These are phyloP conservation scores for Malus hybrid DNA, from an alignment of 331 rosid genomes.

Conservation along the genomic window DNA sequence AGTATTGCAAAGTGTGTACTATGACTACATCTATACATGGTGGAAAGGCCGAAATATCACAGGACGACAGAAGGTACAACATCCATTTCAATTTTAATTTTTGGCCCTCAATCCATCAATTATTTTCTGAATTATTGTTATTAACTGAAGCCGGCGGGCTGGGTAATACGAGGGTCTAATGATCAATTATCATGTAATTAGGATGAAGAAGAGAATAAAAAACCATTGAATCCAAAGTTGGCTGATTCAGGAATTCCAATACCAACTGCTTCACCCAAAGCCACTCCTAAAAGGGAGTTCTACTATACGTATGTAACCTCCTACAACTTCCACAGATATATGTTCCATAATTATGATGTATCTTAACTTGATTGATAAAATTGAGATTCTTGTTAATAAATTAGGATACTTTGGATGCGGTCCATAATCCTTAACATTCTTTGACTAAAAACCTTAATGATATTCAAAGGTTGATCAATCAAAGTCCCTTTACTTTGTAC, in stretches of 20 bases:
- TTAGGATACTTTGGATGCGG: too few relatives aligned
- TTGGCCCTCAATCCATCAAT: background rate
- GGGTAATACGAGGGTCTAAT: background rate
- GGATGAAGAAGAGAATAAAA: slow-evolving; percentile 47
- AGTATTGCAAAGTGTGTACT: slow-evolving; percentile 70
- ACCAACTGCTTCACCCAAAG: slow-evolving; percentile 31
- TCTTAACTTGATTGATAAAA: background rate
- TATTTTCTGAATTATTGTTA: background rate
- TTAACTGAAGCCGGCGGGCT: background rate
- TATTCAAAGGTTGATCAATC: too few relatives aligned
- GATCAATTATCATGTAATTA: background rate
- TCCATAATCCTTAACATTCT: too few relatives aligned
- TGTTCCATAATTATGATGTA: background rate
- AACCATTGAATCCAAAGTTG: slow-evolving; percentile 39
- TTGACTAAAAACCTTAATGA: too few relatives aligned
- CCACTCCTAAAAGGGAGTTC: slow-evolving; percentile 50
- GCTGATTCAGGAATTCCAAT: slow-evolving; percentile 38
- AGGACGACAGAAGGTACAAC: slow-evolving; percentile 25
- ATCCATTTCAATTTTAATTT: background rate
- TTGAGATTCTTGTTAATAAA: background rate
- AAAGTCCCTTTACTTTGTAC: too few relatives aligned
- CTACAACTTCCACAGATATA: background rate
- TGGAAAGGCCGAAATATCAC: slow-evolving; percentile 23
- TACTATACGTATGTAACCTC: slow-evolving; percentile 45
- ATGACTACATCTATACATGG: slow-evolving; percentile 49